A percentile compares a stretch with the other conserved stretches of the same genome.
Evolutionary conservation across 768 basidiomycete genomes (phyloP).

Genomic region (Collybia sp.): DNA sequence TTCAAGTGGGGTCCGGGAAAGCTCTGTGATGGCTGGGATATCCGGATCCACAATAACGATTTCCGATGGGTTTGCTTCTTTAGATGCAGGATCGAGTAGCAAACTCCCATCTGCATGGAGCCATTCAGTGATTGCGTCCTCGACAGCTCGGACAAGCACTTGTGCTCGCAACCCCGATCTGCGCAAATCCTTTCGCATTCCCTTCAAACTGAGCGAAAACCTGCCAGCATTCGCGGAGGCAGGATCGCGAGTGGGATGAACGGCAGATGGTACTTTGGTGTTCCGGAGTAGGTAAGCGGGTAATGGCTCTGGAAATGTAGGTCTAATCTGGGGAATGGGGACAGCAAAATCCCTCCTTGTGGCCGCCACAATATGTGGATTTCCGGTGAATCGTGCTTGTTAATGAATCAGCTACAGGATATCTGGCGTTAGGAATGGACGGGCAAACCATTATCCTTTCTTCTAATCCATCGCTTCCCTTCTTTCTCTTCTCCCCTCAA

Average conservation of each 20-base stretch:
- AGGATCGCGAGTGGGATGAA: constrained; percentile 38
- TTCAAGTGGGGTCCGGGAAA: constrained; percentile 59
- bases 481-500: constrained; percentile 54
- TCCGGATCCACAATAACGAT: constrained; percentile 33
- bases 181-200: constrained; percentile 65
- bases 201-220: constrained; percentile 73
- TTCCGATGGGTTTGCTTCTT: constrained; percentile 14
- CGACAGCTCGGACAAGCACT: constrained; percentile 62
- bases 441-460: constrained; percentile 70
- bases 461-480: constrained; percentile 73
- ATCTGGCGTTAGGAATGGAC: not conserved
- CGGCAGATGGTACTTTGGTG: constrained; percentile 41
- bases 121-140: constrained; percentile 62
- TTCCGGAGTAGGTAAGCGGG: constrained; percentile 67
- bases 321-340: constrained; percentile 32
- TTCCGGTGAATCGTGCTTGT: constrained; percentile 65
- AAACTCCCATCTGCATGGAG: constrained; percentile 52
- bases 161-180: constrained; percentile 56
- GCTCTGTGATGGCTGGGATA: constrained; percentile 54
- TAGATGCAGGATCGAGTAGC: constrained; percentile 36
- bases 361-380: constrained; percentile 68
- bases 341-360: constrained; percentile 49
- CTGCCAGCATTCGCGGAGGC: constrained; percentile 64
- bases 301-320: constrained; percentile 76
- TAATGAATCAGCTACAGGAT: constrained; percentile 1